Evolutionary conservation across 768 basidiomycete species (phyloP).

Genomic region (Auriculariales sp.): DNA sequence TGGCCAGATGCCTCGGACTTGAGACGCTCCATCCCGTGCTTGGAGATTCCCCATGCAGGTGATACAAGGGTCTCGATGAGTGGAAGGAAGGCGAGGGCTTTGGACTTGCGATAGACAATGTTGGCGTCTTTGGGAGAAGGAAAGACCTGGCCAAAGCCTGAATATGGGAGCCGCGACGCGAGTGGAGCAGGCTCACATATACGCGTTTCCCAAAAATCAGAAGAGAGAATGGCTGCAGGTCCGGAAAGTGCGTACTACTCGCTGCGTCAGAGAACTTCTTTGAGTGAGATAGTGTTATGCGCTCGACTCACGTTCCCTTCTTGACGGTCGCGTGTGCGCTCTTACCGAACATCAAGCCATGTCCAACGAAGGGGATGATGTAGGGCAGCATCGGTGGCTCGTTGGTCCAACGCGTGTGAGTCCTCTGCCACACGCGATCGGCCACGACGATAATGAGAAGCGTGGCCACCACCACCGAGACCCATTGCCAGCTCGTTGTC

Average conservation of each 20-base stretch:
- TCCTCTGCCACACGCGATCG: neutral
- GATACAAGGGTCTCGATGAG: neutral
- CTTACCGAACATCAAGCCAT: neutral
- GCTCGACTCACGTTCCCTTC: neutral
- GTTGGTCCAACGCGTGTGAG: neutral
- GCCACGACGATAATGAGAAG: neutral
- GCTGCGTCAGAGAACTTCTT: no score
- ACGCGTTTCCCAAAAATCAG: neutral
- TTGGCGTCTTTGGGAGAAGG: neutral
- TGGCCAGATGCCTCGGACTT: neutral
- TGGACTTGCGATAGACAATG: neutral
- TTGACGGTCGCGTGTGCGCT: neutral
- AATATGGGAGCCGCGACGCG: neutral
- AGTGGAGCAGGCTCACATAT: neutral
- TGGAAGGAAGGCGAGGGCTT: neutral
- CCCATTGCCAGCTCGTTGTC: no score
- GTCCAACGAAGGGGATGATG: neutral
- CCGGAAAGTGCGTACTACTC: neutral
- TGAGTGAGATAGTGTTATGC: neutral
- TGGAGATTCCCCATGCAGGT: neutral
- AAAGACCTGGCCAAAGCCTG: neutral
- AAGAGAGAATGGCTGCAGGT: neutral
- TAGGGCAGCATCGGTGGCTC: neutral
- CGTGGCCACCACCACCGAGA: neutral
- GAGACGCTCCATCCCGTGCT: neutral